phyloP scores from a whole-genome alignment of 257 asterid species.

The Solanum lycopersicoides region DNA sequence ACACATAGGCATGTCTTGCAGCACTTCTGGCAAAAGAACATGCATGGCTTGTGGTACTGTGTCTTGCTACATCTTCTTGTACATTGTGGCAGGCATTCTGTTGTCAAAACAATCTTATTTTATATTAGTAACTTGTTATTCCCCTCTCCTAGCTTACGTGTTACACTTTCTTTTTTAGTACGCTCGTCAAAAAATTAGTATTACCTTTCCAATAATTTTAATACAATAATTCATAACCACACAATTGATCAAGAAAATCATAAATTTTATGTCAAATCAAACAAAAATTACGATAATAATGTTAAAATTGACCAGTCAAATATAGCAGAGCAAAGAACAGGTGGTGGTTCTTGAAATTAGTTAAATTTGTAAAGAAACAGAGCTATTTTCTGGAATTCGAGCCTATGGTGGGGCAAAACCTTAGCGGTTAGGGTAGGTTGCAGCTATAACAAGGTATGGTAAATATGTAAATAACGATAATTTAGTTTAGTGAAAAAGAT shows the following conservation, averaged over 20 bases:
- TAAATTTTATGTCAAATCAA: too few species aligned
- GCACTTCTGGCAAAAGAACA: slow-evolving; percentile 42
- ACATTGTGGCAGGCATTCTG: slow-evolving; percentile 34
- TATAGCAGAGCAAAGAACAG: not conserved
- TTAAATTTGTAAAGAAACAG: not conserved
- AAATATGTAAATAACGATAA: not conserved
- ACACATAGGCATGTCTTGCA: slow-evolving; percentile 52
- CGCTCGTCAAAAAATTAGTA: not conserved
- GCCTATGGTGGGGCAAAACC: not conserved
- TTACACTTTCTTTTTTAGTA: too few species aligned
- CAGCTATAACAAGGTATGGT: not conserved
- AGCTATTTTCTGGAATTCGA: not conserved
- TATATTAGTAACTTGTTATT: not conserved
- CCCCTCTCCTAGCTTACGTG: too few species aligned
- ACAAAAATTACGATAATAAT: not conserved
- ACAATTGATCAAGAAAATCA: too few species aligned
- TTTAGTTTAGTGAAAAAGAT: too few species aligned
- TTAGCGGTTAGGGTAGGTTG: not conserved
- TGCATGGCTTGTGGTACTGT: slow-evolving; percentile 25
- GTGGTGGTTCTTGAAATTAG: not conserved
- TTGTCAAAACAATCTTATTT: not conserved
- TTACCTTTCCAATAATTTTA: too few species aligned
- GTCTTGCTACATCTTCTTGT: slow-evolving; percentile 31
- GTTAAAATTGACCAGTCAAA: not conserved
- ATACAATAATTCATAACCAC: too few species aligned